phyloP scores from a whole-genome alignment of 176 grass and related monocot species.

The Zea mays region Zm-B73-REFERENCE-NAM-5.0 NC_050097.1:81939001-81939500 shows the following conservation, averaged over 20 bases:
- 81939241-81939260: neutral
- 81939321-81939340: neutral
- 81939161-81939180: neutral
- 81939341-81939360: neutral
- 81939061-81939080: neutral
- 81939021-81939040: neutral
- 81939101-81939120: neutral
- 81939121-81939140: constrained; percentile 9
- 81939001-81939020: no score
- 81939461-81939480: constrained; percentile 31
- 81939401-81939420: neutral
- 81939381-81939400: constrained; percentile 15
- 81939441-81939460: constrained; percentile 23
- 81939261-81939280: neutral
- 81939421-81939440: neutral
- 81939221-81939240: neutral
- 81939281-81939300: neutral
- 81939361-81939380: neutral
- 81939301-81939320: neutral
- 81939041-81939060: neutral
- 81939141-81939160: neutral
- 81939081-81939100: neutral
- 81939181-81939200: neutral
- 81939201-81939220: no score
- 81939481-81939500: constrained; percentile 17